Evolutionary conservation across 345 rosid species (phyloP), one percentile per base, ranked within the genome.

Genomic region (Brassica carinata): DNA sequence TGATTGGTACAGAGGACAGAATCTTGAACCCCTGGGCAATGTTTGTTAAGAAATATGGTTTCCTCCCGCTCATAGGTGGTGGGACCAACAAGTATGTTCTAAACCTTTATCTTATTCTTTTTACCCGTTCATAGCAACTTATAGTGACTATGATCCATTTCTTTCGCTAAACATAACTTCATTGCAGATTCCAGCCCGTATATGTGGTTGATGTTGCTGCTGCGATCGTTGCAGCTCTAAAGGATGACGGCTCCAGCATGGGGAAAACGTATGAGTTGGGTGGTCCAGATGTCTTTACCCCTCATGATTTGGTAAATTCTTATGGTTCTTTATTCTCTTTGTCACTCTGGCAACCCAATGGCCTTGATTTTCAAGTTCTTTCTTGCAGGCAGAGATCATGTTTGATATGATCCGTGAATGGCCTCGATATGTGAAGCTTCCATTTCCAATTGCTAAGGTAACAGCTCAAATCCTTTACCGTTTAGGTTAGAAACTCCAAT

Each of bases 191-290:
- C 80, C 97, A 96, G 79, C 98, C 98, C 13, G 97, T 94, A 43
- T 96, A 86, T 86, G 99, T 96, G 82, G 85, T 90, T 30, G 99
- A 96, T 87, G 94, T 89, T 86, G 99, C 97, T 87, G 92, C 88
- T 87, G 98, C 95, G 58, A 80, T 96, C 61, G 65, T 92, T 70
- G 89, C 97, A 48, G 95, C 98, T 76, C 82, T 96, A 85, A 94
- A 92, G 81, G 98, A 94, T 85, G 94, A 96, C 82, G 99, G 96
- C 34, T 67, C 83, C 79, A 94, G 97, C 86, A 94, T 91, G 97
- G 99, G 98, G 70, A 92, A 92, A 83, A 82, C 88, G 68, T 96
- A 89, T 33, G 97, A 96, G 86, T 89, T 94, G 86, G 99, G 99
- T 83, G 99, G 99, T 68, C 98, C 98, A 62, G 96, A 94, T 64